Base-by-base conservation (phyloP, 2,329 filamentous ascomycete species). In the Apiospora malaysiana region DNA sequence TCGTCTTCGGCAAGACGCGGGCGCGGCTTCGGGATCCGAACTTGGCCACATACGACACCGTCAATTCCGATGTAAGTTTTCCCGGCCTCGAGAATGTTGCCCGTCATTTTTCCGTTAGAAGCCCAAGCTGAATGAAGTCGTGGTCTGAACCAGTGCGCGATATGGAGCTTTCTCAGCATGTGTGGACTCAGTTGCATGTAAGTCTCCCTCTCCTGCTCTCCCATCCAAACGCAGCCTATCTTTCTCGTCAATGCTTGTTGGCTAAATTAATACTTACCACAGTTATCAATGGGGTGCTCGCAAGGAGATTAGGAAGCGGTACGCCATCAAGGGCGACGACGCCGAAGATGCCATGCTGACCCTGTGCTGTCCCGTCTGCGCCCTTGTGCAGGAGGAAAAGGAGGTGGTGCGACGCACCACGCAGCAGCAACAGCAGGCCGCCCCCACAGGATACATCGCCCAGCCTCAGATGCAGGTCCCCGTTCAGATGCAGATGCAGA, bases 1-100 rank as follows among this genome's bases (percentile, higher is more conserved):
- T 67, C 14, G 66, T 46, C 66, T 67, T 67, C 12, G 66, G 66
- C n/a, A 67, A 67, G 66, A 67, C 40, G 23, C 66, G 66, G 3
- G 66, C 66, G 23, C 66, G 40, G 42, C 45, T 67, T 9, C 40
- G 65, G 23, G 40, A 67, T 14, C 40, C 65, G 9, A 46, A 8
- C 27, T 27, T 67, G 42, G 65, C 65, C 23, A 67, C 65, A 6
- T 27, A 67, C n/a, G 45, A 46, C 10, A 47, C 66, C 45, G 45
- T 67, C 42, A 67, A 67, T 8, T 67, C 66, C 1, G 27, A 67
- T 27, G 66, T 46, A 46, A 27, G 42, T 27, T 18, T 12, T 2
- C 42, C 16, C 16, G 12, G 16, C 42, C 4, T 45, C 42, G 5
- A 18, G 16, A 2, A 18, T 45, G 12, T 16, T 18, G 42, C 42